Evolutionary conservation across 768 basidiomycete species (phyloP), one percentile per base, ranked within the genome.

Genomic region (Exidia glandulosa): DNA sequence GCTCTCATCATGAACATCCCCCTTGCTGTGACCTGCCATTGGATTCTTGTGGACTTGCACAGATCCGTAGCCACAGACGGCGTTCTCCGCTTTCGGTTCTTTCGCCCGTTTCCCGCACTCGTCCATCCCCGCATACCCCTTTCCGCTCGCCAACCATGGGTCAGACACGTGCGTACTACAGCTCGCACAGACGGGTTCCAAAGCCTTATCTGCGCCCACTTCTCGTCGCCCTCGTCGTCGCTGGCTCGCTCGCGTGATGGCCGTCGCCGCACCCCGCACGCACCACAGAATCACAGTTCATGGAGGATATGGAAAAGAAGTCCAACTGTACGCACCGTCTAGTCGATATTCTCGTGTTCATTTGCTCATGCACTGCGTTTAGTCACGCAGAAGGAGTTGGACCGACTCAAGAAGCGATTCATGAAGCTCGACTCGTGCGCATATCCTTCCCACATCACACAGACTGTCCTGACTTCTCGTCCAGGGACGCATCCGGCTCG

Each of bases 361-460:
- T 27, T 56, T 10, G 23, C 36, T 23, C 47, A 32, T 58, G 45
- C 29, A 25, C 30, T 48, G 41, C 27, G 7, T 33, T 48, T 70
- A 98, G 96, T 99, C 86, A 97, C 91, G 23, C 89, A 88, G 56
- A 81, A 85, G 55, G 96, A 99, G 75, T 77, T 99, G 66, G 91
- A 97, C 66, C 82, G 96, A 58, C 80, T 98, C 66, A 96, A 96
- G 82, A 98, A 97, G 72, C 87, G 96, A 58, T 98, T 99, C 74
- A 97, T 98, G 93, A 99, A 99, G 76, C 87, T 99, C 66, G 96
- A 99, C 73, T 90, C 87, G 90, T 87, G 65, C 61, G 75, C 69
- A 45, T 27, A 30, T 10, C 31, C 34, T 45, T 13, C 30, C 3
- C 14, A n/a, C 45, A n/a, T 31, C 45, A 32, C 32, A n/a, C 9